Evolutionary conservation across 2,329 filamentous ascomycete species (phyloP).

Genomic region (Penicillium concentricum): DNA sequence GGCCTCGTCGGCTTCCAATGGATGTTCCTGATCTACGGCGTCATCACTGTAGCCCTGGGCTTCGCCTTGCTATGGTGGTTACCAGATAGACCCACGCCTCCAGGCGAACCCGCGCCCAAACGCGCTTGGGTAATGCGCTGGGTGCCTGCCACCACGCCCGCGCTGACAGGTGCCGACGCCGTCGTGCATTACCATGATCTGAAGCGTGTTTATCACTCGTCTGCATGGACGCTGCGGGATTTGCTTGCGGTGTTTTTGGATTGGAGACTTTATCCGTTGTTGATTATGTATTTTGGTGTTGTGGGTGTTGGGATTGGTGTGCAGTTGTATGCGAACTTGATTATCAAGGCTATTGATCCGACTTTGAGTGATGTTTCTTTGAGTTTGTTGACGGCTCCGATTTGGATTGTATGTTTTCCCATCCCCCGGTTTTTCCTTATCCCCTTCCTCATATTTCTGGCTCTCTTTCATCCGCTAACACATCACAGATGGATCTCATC

Average conservation of each 20-base stretch:
- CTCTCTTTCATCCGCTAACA: not conserved
- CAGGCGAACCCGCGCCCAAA: conserved; percentile 44
- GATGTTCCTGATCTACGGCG: conserved; percentile 87
- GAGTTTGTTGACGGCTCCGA: conserved; percentile 82
- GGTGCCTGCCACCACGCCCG: conserved; percentile 68
- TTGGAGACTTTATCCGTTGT: conserved; percentile 84
- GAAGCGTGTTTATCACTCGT: conserved; percentile 73
- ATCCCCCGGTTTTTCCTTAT: too few species aligned
- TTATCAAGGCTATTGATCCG: conserved; percentile 76
- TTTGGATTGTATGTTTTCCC: conserved; percentile 73
- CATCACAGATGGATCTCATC: conserved; percentile 72
- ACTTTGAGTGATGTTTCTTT: conserved; percentile 70
- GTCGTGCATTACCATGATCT: conserved; percentile 80
- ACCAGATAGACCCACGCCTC: conserved; percentile 74
- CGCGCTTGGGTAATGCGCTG: conserved; percentile 54
- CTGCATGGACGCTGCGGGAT: conserved; percentile 71
- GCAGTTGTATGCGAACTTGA: conserved; percentile 82
- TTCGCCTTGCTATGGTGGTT: conserved; percentile 83
- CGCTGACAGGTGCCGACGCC: conserved; percentile 73
- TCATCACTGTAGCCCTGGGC: conserved; percentile 71
- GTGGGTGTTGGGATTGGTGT: conserved; percentile 90
- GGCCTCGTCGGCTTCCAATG: conserved; percentile 66
- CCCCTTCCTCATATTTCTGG: not conserved
- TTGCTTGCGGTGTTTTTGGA: conserved; percentile 70
- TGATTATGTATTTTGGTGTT: conserved; percentile 92